Conservation (phyloP, 768 basidiomycete species). For the Amanita pallidorosea region DNA sequence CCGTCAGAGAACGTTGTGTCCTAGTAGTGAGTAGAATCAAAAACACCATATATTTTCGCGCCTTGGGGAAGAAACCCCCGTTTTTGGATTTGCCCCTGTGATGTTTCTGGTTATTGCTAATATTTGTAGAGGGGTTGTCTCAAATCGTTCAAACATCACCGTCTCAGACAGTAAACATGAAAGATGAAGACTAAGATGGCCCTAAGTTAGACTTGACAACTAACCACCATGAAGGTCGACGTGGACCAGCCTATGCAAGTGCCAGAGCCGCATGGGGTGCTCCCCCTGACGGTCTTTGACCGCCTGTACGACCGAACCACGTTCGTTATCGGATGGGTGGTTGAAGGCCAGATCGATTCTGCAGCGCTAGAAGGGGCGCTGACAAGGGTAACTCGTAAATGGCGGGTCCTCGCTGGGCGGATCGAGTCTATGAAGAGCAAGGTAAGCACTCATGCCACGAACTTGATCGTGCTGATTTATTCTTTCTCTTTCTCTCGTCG, state of each 20-base stretch:
- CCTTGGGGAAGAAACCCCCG: neutral
- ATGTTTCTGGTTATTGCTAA: neutral
- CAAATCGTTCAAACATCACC: neutral
- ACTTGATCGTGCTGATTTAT: neutral
- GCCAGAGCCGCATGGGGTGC: slow-evolving; percentile 6
- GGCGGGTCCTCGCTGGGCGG: slow-evolving; percentile 22
- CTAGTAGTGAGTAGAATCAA: slow-evolving; percentile 1
- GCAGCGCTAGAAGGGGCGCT: slow-evolving; percentile 15
- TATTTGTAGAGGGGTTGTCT: neutral
- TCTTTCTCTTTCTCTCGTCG: neutral
- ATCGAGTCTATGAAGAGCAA: slow-evolving; percentile 13
- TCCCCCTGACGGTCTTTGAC: slow-evolving; percentile 14
- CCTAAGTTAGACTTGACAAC: neutral
- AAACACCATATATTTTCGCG: neutral
- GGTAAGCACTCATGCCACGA: slow-evolving; percentile 7
- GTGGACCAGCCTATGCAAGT: neutral
- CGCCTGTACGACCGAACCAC: slow-evolving; percentile 16
- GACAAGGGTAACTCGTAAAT: slow-evolving; percentile 17
- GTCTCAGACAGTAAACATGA: neutral
- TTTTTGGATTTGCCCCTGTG: neutral
- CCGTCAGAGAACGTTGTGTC: neutral
- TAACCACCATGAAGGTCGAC: neutral
- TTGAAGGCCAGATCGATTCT: slow-evolving; percentile 19
- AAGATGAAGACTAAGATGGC: neutral
- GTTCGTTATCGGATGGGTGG: slow-evolving; percentile 23